Base-by-base conservation (phyloP, 805 yeast genomes). In the Priceomyces haplophilus region DNA sequence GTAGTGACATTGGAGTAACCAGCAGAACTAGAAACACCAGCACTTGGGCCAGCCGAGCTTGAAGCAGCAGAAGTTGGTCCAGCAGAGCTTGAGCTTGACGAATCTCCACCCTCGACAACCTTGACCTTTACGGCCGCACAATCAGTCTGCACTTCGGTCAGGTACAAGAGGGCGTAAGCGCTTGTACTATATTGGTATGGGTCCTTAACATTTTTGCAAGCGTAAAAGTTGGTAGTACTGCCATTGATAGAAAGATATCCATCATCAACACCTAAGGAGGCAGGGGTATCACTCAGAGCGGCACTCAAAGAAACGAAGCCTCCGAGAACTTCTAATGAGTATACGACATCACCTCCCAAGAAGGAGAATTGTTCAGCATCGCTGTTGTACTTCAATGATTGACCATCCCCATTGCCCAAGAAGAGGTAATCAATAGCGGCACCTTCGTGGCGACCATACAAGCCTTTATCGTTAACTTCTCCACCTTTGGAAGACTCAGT, bases 341-440 rank as follows among this genome's bases (percentile, higher is more conserved):
- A 20, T 13, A 17, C 8, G 25, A 6, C 23, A 15, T 29, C 30
- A 15, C 35, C 20, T 6, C n/a, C 16, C 23, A 24, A 20, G 21
- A 21, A 12, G 19, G 12, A 16, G 16, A 38, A 29, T 27, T 37
- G 24, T 11, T 40, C 18, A 36, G 29, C 25, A 3, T 34, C 37
- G 11, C 46, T 49, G 27, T 56, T 55, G 49, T 59, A 65, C 36
- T 47, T 38, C 24, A 59, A 48, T 10, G 45, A 46, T 21, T 47
- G 51, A 30, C 62, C 53, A 30, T 62, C 53, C 19, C 41, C 43
- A 13, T 43, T 30, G 16, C 60, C 61, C 34, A 65, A 46, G 56
- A 66, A 62, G 27, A 67, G 50, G 55, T 70, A 73, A 58, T 63
- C 56, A 44, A 69, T 53, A 41, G 67, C 78, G 40, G 78, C 78